Evolutionary conservation across 2,329 filamentous ascomycete genomes (phyloP), one percentile per base, ranked within the genome.

Genomic region (Lachnellula arida): DNA sequence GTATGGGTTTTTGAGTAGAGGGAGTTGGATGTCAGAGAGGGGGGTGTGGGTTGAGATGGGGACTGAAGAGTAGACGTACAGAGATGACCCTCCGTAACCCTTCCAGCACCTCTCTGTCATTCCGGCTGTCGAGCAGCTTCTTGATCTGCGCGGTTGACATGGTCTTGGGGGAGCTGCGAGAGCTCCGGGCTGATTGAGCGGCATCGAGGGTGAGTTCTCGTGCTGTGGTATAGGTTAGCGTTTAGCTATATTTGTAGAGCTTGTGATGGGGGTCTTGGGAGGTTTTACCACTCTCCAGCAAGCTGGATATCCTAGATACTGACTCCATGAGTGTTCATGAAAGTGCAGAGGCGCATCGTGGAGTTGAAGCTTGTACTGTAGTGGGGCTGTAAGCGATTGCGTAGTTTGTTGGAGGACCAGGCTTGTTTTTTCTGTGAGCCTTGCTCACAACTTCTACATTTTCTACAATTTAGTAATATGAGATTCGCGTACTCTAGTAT

Each of bases 181-280:
- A 78, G 70, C 77, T 81, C 68, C 90, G 84, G 65, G 92, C 91
- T 66, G 91, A 90, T 73, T 92, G 90, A 67, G 94, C 93, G 64
- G 94, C 94, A 81, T 99, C 94, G 75, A 99, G 85, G 55, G 94
- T 99, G 70, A 99, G 86, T 75, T 97, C 94, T 74, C 94, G 88
- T 71, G 94, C 94, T 96, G 75, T 46, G 52, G 51, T 57, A 51
- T 35, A 59, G 19, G 22, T 60, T 50, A 65, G 62, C 52, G 52
- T 47, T 9, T 51, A 15, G 9, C 40, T 35, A 46, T 43, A 47
- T 37, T 15, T 2, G n/a, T 22, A 47, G 23, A 34, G 46, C 28
- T 32, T 32, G 28, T 32, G 28, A 11, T 32, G 28, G 9, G 28
- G 17, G 54, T 8, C 28, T 49, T 25, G 39, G n/a, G 46, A 46